Percentiles rank a stretch among this genome's conserved stretches.
These are phyloP conservation scores for Macrolepiota dolichaula DNA, from an alignment of 768 basidiomycete species.

Conservation along the genomic window DNA sequence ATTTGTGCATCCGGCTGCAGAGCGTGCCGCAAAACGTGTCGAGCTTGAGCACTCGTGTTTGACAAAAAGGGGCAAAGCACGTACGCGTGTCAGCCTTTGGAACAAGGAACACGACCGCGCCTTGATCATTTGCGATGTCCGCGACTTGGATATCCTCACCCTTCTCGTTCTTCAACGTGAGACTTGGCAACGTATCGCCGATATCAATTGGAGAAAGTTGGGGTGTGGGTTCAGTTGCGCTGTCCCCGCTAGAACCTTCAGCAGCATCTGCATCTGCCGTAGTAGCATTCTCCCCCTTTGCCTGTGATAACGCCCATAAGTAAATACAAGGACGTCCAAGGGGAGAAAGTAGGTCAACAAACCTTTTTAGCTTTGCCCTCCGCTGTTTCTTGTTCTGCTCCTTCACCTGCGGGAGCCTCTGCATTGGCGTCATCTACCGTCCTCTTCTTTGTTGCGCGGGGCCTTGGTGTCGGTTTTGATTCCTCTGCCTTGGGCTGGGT, in stretches of 20 bases:
- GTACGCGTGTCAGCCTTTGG: constrained; percentile 84
- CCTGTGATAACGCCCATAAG: constrained; percentile 22
- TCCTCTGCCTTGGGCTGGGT: constrained; percentile 40
- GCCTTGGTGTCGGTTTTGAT: constrained; percentile 18
- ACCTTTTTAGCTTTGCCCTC: constrained; percentile 41
- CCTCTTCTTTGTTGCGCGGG: constrained; percentile 38
- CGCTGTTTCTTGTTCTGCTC: constrained; percentile 24
- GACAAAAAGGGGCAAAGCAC: neutral
- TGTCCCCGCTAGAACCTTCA: constrained; percentile 23
- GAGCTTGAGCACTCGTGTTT: neutral
- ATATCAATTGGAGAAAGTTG: constrained; percentile 49
- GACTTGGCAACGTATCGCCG: constrained; percentile 70
- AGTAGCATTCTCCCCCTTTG: constrained; percentile 25
- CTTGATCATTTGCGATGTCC: constrained; percentile 61
- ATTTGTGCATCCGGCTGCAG: constrained; percentile 82
- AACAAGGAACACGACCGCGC: constrained; percentile 79
- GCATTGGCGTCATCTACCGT: constrained; percentile 25
- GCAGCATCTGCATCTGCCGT: constrained; percentile 4
- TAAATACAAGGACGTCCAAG: neutral
- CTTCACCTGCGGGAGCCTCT: neutral
- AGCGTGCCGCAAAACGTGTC: neutral
- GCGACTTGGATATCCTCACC: constrained; percentile 72
- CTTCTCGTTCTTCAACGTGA: constrained; percentile 83
- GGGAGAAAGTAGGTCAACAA: constrained; percentile 2
- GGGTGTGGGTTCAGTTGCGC: constrained; percentile 17